A percentile compares a stretch with the other conserved stretches of the same genome.
Evolutionary conservation across 306 rosid species (phyloP).

Genomic region (Boehmeria nivea): DNA sequence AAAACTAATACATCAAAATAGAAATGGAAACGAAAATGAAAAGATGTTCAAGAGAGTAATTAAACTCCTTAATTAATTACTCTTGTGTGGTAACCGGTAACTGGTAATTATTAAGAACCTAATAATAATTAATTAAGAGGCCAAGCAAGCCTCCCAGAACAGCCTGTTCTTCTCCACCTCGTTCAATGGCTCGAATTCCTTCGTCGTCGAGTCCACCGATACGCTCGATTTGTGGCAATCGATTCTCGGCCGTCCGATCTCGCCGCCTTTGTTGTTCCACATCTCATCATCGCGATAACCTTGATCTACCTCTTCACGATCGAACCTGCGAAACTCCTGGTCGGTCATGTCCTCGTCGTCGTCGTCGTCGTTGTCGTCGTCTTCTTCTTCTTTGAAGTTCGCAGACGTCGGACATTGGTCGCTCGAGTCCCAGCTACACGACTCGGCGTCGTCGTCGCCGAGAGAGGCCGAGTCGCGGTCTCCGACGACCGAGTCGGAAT

Average conservation of each 20-base stretch:
- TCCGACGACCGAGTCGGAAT: conserved; percentile 49
- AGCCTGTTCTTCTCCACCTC: conserved; percentile 74
- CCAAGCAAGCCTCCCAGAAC: conserved; percentile 95
- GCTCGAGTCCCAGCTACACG: conserved; percentile 52
- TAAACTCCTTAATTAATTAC: no score
- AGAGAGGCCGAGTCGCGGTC: conserved; percentile 1
- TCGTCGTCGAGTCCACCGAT: conserved; percentile 51
- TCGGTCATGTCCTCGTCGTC: neutral
- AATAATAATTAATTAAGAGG: conserved; percentile 36
- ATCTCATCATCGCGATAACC: neutral
- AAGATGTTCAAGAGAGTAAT: neutral
- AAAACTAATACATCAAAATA: neutral
- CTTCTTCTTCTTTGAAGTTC: conserved; percentile 17
- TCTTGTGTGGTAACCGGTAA: no score
- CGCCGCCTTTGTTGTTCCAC: neutral
- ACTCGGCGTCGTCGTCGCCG: conserved; percentile 52
- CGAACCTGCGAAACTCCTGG: neutral
- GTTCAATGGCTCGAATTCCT: conserved; percentile 39
- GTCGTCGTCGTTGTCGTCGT: conserved; percentile 17
- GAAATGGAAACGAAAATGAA: no score
- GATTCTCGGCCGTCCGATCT: conserved; percentile 18
- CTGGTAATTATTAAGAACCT: no score
- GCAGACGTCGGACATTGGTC: conserved; percentile 4
- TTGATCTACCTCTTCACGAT: conserved; percentile 5
- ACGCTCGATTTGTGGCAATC: conserved; percentile 23